These are phyloP conservation scores for Flueggea neowawraea DNA, from an alignment of 441 rosid genomes.

Conservation along the genomic window DNA sequence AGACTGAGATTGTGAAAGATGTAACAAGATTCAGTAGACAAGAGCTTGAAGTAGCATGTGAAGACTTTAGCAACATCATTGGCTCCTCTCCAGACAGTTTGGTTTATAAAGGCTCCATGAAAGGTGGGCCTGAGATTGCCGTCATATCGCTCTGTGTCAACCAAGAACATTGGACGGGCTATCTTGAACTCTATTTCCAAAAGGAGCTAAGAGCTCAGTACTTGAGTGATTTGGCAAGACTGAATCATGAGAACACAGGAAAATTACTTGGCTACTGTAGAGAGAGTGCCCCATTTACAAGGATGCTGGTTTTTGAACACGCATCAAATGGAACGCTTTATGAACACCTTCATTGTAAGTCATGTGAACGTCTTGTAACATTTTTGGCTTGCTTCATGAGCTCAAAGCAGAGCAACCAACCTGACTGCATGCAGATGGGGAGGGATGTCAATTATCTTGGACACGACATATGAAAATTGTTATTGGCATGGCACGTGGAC, in stretches of 20 bases:
- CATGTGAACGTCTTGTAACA: constrained; percentile 4
- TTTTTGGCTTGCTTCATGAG: constrained; percentile 10
- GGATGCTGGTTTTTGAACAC: constrained; percentile 95
- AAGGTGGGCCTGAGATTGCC: constrained; percentile 95
- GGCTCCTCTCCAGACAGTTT: constrained; percentile 93
- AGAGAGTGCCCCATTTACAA: constrained; percentile 76
- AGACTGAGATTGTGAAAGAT: constrained; percentile 81
- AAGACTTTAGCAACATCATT: constrained; percentile 98
- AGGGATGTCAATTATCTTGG: constrained; percentile 88
- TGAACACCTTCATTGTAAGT: constrained; percentile 96
- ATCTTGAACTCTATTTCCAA: constrained; percentile 91
- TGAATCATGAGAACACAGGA: constrained; percentile 79
- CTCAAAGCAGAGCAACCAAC: constrained; percentile 17
- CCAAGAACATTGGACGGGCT: constrained; percentile 94
- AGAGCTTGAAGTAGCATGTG: constrained; percentile 98
- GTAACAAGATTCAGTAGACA: constrained; percentile 78
- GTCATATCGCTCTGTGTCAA: constrained; percentile 87
- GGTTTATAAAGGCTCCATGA: constrained; percentile 92
- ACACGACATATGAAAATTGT: constrained; percentile 86
- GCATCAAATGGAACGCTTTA: constrained; percentile 95
- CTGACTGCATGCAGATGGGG: constrained; percentile 68
- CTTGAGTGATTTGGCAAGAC: constrained; percentile 68
- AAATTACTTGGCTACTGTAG: constrained; percentile 85
- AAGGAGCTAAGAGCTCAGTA: constrained; percentile 57
- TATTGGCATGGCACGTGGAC: constrained; percentile 84